Conservation (phyloP, 345 rosid species). For the Ricinus communis region DNA sequence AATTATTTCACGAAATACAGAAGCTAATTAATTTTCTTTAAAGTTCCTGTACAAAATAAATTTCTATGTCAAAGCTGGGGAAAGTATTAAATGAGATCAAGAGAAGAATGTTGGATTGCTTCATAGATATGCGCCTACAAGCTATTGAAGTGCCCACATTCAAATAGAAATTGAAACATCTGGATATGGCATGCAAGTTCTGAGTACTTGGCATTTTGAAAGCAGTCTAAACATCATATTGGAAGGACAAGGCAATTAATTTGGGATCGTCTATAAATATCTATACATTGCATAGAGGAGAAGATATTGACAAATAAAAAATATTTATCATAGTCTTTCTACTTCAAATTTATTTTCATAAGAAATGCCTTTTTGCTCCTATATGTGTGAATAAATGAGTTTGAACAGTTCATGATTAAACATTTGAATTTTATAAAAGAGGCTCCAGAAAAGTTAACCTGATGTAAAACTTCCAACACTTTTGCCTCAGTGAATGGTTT, state of each 20-base stretch:
- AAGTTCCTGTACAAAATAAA: background rate
- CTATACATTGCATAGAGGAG: background rate
- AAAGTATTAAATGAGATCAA: background rate
- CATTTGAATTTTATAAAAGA: background rate
- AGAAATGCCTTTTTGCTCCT: background rate
- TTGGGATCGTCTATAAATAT: background rate
- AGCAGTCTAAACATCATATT: background rate
- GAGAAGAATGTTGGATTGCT: background rate
- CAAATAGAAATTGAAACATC: background rate
- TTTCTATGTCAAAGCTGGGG: no score
- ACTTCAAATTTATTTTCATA: background rate
- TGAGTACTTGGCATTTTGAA: background rate
- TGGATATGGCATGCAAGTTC: background rate
- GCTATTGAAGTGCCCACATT: no score
- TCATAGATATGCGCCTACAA: no score
- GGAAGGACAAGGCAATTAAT: background rate
- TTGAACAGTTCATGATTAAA: background rate
- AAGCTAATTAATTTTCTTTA: background rate
- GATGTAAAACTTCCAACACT: constrained; percentile 59
- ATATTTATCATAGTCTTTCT: background rate
- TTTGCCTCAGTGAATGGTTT: constrained; percentile 52
- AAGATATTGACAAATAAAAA: background rate
- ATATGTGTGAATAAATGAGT: background rate
- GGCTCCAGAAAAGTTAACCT: constrained; percentile 44
- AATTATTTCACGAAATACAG: background rate